A percentile compares a stretch with the other conserved stretches of the same genome.
These are phyloP conservation scores for Microdochium trichocladiopsis DNA, from an alignment of 2,329 filamentous ascomycete genomes.

Conservation along the genomic window DNA sequence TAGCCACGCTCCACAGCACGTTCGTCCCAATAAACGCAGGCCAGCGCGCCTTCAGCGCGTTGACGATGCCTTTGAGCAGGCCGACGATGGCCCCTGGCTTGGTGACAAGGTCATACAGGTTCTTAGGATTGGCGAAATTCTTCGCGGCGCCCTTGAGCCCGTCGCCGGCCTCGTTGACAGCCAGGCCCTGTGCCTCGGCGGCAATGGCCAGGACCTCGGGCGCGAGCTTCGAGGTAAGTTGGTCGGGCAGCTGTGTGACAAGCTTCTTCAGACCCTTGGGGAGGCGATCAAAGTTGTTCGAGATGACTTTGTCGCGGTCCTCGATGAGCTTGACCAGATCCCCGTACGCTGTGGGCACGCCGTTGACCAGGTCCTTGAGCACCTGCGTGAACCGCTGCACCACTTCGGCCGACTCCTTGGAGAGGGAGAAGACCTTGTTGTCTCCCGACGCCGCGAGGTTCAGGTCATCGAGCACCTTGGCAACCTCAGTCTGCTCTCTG, in stretches of 20 bases:
- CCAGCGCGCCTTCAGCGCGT: slow-evolving; percentile 79
- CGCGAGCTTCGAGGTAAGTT: slow-evolving; percentile 67
- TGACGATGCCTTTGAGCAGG: slow-evolving; percentile 85
- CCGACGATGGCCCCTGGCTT: slow-evolving; percentile 82
- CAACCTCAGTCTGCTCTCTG: slow-evolving; percentile 64
- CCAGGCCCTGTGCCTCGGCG: slow-evolving; percentile 64
- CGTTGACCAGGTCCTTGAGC: slow-evolving; percentile 86
- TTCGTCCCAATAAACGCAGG: slow-evolving; percentile 89
- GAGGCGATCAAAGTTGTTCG: slow-evolving; percentile 56
- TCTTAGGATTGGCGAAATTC: slow-evolving; percentile 63
- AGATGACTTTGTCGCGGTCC: slow-evolving; percentile 54
- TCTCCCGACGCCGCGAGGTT: slow-evolving; percentile 73
- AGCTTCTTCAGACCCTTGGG: slow-evolving; percentile 79
- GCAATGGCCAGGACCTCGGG: slow-evolving; percentile 79
- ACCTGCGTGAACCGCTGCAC: slow-evolving; percentile 81
- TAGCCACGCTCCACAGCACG: slow-evolving; percentile 78
- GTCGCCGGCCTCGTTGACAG: slow-evolving; percentile 34
- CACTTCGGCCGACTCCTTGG: slow-evolving; percentile 76
- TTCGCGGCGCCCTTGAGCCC: slow-evolving; percentile 50
- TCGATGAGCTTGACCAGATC: slow-evolving; percentile 66
- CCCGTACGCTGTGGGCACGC: slow-evolving; percentile 86
- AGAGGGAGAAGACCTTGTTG: slow-evolving; percentile 78
- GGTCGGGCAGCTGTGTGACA: slow-evolving; percentile 75
- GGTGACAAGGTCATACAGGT: slow-evolving; percentile 70
- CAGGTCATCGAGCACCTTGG: slow-evolving; percentile 72